phyloP scores from a whole-genome alignment of 257 asterid species.

The Solanum tacnaense region DNA sequence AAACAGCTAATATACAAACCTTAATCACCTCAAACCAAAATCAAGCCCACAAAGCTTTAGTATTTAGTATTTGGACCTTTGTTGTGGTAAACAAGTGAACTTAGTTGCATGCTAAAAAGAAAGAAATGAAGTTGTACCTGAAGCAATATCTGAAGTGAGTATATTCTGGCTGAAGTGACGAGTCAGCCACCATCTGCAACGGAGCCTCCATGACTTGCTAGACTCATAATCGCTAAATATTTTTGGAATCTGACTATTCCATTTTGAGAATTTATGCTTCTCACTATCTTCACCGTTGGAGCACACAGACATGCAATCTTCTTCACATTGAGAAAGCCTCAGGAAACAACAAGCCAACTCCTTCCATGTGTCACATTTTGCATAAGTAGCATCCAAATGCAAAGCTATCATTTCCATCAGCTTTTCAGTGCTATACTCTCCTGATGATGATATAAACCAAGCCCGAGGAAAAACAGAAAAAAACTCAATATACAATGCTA shows the following conservation, averaged over 20 bases:
- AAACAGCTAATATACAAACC: not conserved
- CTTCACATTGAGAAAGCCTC: constrained; percentile 50
- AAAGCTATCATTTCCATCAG: constrained; percentile 72
- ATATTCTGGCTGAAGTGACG: constrained; percentile 53
- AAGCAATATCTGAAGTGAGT: constrained; percentile 36
- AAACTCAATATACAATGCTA: not conserved
- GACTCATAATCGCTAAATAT: constrained; percentile 35
- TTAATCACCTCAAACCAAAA: not conserved
- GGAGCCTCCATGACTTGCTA: constrained; percentile 51
- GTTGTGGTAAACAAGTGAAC: not conserved
- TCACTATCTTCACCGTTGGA: constrained; percentile 12
- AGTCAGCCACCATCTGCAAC: constrained; percentile 79
- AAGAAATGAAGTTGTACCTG: constrained; percentile 38
- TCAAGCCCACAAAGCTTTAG: not conserved
- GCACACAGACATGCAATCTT: constrained; percentile 52
- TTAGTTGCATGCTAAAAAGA: not conserved
- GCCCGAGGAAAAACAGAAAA: not conserved
- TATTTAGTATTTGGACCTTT: not conserved
- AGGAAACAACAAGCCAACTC: constrained; percentile 62
- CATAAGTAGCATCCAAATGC: constrained; percentile 68
- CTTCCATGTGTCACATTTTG: constrained; percentile 49
- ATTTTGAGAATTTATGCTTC: constrained; percentile 12
- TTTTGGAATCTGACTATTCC: constrained; percentile 37
- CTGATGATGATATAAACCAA: constrained; percentile 21
- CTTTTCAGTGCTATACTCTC: constrained; percentile 46